These are phyloP conservation scores for Lachancea mirantina DNA, from an alignment of 805 yeast species.

Conservation along the genomic window DNA sequence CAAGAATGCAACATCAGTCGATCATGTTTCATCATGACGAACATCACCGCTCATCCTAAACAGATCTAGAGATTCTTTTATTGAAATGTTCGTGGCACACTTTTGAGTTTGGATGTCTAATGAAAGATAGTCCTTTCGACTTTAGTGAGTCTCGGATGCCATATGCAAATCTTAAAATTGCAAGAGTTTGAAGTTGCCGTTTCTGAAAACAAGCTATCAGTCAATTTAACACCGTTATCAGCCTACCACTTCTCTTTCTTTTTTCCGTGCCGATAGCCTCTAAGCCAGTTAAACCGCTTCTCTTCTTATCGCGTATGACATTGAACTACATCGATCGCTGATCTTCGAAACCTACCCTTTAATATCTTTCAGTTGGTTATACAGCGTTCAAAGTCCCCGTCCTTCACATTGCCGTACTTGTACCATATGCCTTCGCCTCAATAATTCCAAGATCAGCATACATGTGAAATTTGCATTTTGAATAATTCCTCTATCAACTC, in stretches of 20 bases:
- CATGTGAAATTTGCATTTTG: slow-evolving; percentile 25
- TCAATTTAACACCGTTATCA: too few relatives aligned
- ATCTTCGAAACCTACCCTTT: too few relatives aligned
- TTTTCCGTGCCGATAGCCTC: too few relatives aligned
- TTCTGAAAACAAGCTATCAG: slow-evolving; percentile 28
- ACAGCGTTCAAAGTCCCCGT: slow-evolving; percentile 1
- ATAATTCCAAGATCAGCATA: slow-evolving; percentile 15
- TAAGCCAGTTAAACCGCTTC: too few relatives aligned
- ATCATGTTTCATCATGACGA: slow-evolving; percentile 49
- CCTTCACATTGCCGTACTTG: neutral
- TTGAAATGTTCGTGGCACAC: slow-evolving; percentile 47
- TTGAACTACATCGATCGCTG: too few relatives aligned
- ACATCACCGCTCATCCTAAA: slow-evolving; percentile 59
- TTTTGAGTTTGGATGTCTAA: slow-evolving; percentile 48
- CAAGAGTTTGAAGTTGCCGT: slow-evolving; percentile 48
- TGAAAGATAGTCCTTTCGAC: too few relatives aligned
- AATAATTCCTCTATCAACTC: slow-evolving; percentile 20
- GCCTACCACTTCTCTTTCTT: too few relatives aligned
- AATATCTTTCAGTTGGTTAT: too few relatives aligned
- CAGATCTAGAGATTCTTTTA: slow-evolving; percentile 51
- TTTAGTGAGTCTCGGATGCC: too few relatives aligned
- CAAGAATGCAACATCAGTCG: slow-evolving; percentile 54
- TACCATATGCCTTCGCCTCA: slow-evolving; percentile 4
- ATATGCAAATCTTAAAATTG: slow-evolving; percentile 65
- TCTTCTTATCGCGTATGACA: too few relatives aligned